Conservation (phyloP, 768 basidiomycete species). For the Clathrus columnatus region DNA sequence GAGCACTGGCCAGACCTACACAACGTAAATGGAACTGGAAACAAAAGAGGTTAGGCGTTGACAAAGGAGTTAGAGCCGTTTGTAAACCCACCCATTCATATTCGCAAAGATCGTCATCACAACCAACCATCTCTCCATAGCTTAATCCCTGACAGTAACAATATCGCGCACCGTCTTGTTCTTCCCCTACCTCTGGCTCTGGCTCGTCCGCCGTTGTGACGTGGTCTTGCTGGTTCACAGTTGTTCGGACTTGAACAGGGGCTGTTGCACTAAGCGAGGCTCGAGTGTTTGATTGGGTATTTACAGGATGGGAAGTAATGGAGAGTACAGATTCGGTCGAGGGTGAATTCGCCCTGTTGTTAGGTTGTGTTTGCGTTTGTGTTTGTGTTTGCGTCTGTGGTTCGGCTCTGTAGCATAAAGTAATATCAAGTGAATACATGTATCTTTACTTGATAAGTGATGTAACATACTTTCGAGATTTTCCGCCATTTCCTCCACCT, state of each 20-base stretch:
- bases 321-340: slow-evolving; percentile 22
- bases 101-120: slow-evolving; percentile 73
- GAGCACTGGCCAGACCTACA: slow-evolving; percentile 55
- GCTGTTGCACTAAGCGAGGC: slow-evolving; percentile 17
- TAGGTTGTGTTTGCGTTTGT: slow-evolving; percentile 25
- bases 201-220: slow-evolving; percentile 22
- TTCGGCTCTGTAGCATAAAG: slow-evolving; percentile 1
- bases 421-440: background rate
- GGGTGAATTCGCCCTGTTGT: slow-evolving; percentile 45
- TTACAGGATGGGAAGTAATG: slow-evolving; percentile 15
- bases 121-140: slow-evolving; percentile 93
- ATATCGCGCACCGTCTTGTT: slow-evolving; percentile 54
- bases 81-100: slow-evolving; percentile 77
- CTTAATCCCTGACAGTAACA: slow-evolving; percentile 81
- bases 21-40: slow-evolving; percentile 73
- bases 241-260: slow-evolving; percentile 27
- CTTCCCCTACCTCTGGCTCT: slow-evolving; percentile 34
- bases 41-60: slow-evolving; percentile 10
- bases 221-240: slow-evolving; percentile 36
- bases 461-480: slow-evolving; percentile 1
- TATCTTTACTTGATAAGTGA: background rate
- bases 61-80: slow-evolving; percentile 4
- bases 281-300: slow-evolving; percentile 20
- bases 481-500: background rate
- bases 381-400: slow-evolving; percentile 9